A percentile compares a stretch with the other conserved stretches of the same genome.
phyloP scores from a whole-genome alignment of 2,329 filamentous ascomycete species.

The Endocalyx cinctus region DNA sequence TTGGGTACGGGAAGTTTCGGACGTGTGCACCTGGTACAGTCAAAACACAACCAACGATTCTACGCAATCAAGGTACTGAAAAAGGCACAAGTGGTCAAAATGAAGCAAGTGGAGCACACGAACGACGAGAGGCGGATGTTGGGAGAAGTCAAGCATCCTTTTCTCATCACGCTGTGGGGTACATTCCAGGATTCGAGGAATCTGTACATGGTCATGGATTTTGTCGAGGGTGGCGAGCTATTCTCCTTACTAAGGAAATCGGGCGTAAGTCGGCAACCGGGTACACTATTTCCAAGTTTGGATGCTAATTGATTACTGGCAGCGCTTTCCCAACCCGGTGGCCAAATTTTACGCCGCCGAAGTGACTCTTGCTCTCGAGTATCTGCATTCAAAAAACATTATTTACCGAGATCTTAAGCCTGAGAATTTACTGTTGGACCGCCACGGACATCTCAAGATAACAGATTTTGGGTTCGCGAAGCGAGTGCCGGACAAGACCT shows the following conservation, averaged over 20 bases:
- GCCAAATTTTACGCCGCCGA: constrained; percentile 99
- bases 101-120: constrained; percentile 99
- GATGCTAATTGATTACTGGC: constrained; percentile 4
- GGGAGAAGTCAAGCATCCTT: constrained; percentile 94
- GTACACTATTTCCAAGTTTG: too few relatives aligned
- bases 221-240: constrained; percentile 95
- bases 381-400: constrained; percentile 89
- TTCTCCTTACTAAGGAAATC: constrained; percentile 95
- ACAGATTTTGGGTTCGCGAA: constrained; percentile 99
- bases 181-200: constrained; percentile 96
- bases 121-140: constrained; percentile 97
- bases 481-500: constrained; percentile 96
- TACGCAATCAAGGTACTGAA: constrained; percentile 99
- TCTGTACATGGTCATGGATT: constrained; percentile 99
- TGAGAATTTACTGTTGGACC: constrained; percentile 85
- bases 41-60: constrained; percentile 95
- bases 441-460: constrained; percentile 93
- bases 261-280: constrained; percentile 53
- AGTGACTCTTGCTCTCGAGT: constrained; percentile 91
- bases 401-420: constrained; percentile 98
- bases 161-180: constrained; percentile 96
- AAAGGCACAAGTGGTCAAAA: constrained; percentile 97
- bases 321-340: constrained; percentile 98
- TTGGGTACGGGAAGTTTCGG: constrained; percentile 96
- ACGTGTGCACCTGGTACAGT: constrained; percentile 92